Evolutionary conservation across 345 rosid species (phyloP), one percentile per base, ranked within the genome.

Genomic region (Citrus cavaleriei): DNA sequence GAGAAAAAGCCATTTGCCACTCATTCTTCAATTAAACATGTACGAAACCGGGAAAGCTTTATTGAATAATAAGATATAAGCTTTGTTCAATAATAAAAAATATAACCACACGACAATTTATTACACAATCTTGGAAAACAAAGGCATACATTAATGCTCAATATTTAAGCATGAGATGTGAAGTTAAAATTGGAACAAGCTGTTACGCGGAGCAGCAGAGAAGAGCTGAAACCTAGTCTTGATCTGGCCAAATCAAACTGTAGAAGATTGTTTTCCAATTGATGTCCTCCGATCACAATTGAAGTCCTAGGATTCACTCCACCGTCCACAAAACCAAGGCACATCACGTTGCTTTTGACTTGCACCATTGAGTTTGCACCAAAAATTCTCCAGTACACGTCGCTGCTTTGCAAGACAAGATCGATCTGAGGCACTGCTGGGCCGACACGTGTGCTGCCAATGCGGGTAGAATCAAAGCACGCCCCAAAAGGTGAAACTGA

Each of bases 301-400:
- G 84, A 55, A 7, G 81, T 66, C 7, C 58, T 38, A 14, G 75
- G 37, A 4, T 5, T 34, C 5, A 5, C 1, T 7, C 77, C 85
- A 10, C 72, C 70, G 10, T 79, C 82, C 77, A 83, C 7, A 34
- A 83, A 83, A 21, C 70, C 85, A 2, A 83, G 27, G 35, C 85
- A 83, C 64, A 55, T 14, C 27, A 83, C 86, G 9, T 70, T 78
- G 4, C 24, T 18, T 18, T 60, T 80, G 19, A 77, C 67, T 51
- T 80, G 57, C 68, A 80, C 83, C 83, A 83, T 58, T 22, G 86
- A 59, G 54, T 80, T 83, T 4, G 76, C 78, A 63, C 86, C 86
- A 16, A 6, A 37, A 32, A 83, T 68, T 10, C 49, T n/a, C 86
- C 86, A 83, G 0, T 35, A 4, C 68, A 69, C 83, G 16, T 49